phyloP scores from a whole-genome alignment of 495 filamentous ascomycete species.

The Neurospora sp. region DNA sequence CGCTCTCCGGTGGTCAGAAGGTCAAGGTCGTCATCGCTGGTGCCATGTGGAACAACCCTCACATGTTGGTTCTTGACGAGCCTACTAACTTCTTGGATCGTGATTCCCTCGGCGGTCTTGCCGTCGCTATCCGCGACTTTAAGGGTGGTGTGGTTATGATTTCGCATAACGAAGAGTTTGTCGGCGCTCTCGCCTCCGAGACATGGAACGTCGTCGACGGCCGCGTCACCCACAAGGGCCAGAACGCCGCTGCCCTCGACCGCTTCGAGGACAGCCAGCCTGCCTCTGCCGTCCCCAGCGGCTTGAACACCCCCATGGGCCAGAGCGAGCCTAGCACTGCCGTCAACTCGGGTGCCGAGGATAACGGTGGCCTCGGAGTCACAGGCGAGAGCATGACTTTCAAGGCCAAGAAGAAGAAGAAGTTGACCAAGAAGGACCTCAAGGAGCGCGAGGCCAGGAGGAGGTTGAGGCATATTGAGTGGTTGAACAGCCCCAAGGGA shows the following conservation, averaged over 20 bases:
- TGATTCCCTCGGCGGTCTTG: conserved; percentile 89
- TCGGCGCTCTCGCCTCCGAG: conserved; percentile 86
- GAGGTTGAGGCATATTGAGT: conserved; percentile 89
- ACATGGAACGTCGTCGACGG: conserved; percentile 91
- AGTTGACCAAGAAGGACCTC: conserved; percentile 89
- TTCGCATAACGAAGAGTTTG: conserved; percentile 98
- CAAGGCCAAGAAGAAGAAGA: conserved; percentile 88
- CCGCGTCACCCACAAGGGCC: conserved; percentile 72
- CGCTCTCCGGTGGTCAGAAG: conserved; percentile 96
- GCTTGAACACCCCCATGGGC: conserved; percentile 21
- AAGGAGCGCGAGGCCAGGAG: conserved; percentile 88
- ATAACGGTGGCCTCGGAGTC: conserved; percentile 27
- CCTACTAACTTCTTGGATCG: conserved; percentile 99
- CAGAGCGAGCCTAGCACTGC: conserved; percentile 43
- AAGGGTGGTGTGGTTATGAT: conserved; percentile 98
- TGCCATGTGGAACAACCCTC: conserved; percentile 98
- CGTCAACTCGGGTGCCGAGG: conserved; percentile 78
- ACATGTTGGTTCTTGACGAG: conserved; percentile 94
- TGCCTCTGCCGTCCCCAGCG: conserved; percentile 45
- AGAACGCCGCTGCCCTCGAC: conserved; percentile 57
- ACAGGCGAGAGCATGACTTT: conserved; percentile 64
- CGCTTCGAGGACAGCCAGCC: conserved; percentile 76
- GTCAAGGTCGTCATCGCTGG: conserved; percentile 98
- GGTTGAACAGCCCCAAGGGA: conserved; percentile 70
- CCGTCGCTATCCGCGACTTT: conserved; percentile 94